Percentiles rank a stretch among this genome's conserved stretches.
phyloP scores from a whole-genome alignment of 179 eudicot species.

The Spinacia oleracea region DNA sequence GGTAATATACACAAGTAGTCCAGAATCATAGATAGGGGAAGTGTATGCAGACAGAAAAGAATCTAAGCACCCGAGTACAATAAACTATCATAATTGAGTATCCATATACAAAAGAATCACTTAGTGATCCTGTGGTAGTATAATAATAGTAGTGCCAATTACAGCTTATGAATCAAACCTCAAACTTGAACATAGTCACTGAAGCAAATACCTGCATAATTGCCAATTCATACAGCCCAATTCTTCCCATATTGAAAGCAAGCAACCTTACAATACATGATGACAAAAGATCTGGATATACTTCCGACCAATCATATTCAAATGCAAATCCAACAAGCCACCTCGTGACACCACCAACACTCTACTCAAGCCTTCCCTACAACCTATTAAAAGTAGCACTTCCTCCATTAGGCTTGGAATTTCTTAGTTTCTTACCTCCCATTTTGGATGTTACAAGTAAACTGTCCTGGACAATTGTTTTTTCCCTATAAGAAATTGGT shows the following conservation, averaged over 20 bases:
- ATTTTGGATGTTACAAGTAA: not conserved
- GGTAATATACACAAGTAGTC: not conserved
- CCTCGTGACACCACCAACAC: not conserved
- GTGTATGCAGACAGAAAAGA: not conserved
- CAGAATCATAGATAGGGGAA: conserved; percentile 1
- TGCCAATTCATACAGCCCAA: not conserved
- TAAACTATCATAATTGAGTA: not conserved
- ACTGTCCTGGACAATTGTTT: too few species aligned
- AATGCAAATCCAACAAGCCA: not conserved
- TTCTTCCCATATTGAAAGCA: not conserved
- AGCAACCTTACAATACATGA: not conserved
- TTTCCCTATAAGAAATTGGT: not conserved
- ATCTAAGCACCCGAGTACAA: not conserved
- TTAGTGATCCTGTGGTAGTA: not conserved
- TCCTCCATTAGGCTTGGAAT: not conserved
- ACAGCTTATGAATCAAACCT: not conserved
- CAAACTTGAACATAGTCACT: not conserved
- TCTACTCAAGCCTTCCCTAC: too few species aligned
- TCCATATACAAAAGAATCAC: not conserved
- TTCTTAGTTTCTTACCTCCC: not conserved
- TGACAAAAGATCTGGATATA: not conserved
- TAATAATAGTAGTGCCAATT: not conserved
- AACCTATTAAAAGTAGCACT: not conserved
- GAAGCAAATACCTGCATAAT: not conserved
- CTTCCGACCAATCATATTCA: too few species aligned